Evolutionary conservation across 2,329 filamentous ascomycete species (phyloP).

Genomic region (Sclerotinia spermophila): DNA sequence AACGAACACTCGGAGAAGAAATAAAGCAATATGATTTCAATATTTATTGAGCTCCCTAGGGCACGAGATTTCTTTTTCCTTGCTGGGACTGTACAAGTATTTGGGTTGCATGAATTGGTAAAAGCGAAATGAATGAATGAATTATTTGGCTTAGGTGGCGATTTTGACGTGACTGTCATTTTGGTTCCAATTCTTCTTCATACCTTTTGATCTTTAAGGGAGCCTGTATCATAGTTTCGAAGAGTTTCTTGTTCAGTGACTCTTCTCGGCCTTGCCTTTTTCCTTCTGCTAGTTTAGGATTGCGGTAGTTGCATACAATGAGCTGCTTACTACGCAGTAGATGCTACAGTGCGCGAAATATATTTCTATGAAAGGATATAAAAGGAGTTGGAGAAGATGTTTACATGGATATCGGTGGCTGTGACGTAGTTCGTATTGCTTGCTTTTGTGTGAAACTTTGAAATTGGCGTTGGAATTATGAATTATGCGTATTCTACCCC

Average conservation of each 20-base stretch:
- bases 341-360: neutral
- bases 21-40: slow-evolving; percentile 25
- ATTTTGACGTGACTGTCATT: slow-evolving; percentile 12
- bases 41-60: slow-evolving; percentile 19
- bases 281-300: neutral
- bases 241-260: neutral
- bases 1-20: slow-evolving; percentile 28
- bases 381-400: neutral
- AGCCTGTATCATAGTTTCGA: slow-evolving; percentile 14
- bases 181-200: slow-evolving; percentile 1
- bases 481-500: neutral
- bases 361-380: neutral
- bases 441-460: neutral
- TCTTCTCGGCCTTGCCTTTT: slow-evolving; percentile 2
- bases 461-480: neutral
- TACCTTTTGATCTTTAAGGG: slow-evolving; percentile 4
- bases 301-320: neutral
- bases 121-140: slow-evolving; percentile 29
- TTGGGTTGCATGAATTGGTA: slow-evolving; percentile 35
- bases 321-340: neutral
- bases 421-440: neutral
- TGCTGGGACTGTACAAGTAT: slow-evolving; percentile 33
- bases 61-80: slow-evolving; percentile 25
- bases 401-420: neutral
- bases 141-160: slow-evolving; percentile 27